These are phyloP conservation scores for Cystobasidium slooffiae DNA, from an alignment of 1,284 basidiomycete species.

Conservation along the genomic window DNA sequence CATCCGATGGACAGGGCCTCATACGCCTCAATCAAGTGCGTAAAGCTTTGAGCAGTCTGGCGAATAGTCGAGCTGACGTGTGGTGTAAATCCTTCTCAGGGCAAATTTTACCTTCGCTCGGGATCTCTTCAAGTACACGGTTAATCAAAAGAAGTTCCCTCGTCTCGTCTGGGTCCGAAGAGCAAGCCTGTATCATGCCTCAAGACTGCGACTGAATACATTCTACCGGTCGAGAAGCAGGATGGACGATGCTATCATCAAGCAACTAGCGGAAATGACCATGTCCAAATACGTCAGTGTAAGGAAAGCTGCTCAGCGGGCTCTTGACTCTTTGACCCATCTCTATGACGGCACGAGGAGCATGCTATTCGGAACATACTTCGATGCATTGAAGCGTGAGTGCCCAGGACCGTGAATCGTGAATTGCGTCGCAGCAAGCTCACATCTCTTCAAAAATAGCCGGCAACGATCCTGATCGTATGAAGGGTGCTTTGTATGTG, in stretches of 20 bases:
- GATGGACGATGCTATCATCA: conserved; percentile 77
- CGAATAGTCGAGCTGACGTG: background rate
- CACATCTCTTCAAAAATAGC: conserved; percentile 51
- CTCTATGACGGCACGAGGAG: conserved; percentile 80
- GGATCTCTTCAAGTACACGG: conserved; percentile 40
- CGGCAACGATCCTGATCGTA: conserved; percentile 85
- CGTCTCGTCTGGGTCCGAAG: conserved; percentile 64
- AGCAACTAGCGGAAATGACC: conserved; percentile 78
- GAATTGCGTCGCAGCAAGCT: conserved; percentile 9
- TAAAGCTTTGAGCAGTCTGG: conserved; percentile 6
- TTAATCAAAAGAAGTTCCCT: conserved; percentile 56
- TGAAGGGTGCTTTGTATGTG: conserved; percentile 93
- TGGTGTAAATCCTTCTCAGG: background rate
- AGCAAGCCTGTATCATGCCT: conserved; percentile 69
- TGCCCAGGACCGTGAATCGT: background rate
- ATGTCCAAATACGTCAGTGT: conserved; percentile 82
- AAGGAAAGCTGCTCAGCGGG: conserved; percentile 70
- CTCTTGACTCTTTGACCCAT: conserved; percentile 72
- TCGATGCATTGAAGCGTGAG: conserved; percentile 68
- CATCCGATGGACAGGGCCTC: conserved; percentile 69
- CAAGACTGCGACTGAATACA: conserved; percentile 69
- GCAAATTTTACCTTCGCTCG: conserved; percentile 38
- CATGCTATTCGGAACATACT: conserved; percentile 56
- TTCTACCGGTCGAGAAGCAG: conserved; percentile 79
- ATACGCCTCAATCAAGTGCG: conserved; percentile 47